phyloP scores from a whole-genome alignment of 345 rosid species.

The Brassica rapa region DNA sequence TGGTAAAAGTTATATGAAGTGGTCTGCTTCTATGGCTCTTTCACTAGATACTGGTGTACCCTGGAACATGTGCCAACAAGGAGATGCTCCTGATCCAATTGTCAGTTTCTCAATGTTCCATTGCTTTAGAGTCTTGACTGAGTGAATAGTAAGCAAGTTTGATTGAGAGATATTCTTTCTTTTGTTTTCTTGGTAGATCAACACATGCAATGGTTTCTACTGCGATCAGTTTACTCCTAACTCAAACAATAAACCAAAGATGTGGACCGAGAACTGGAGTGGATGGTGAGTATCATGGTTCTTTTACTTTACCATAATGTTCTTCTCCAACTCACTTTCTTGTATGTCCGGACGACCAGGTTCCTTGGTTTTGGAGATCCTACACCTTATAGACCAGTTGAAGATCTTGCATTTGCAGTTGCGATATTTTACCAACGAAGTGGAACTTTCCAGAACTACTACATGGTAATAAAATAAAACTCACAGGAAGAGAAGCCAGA shows the following conservation, averaged over 20 bases:
- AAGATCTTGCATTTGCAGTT: slow-evolving; percentile 91
- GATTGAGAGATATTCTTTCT: slow-evolving; percentile 1
- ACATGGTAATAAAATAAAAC: slow-evolving; percentile 63
- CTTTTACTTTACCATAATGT: neutral
- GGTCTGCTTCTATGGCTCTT: slow-evolving; percentile 94
- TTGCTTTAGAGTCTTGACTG: neutral
- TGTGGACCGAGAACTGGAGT: slow-evolving; percentile 99
- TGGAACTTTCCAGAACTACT: slow-evolving; percentile 95
- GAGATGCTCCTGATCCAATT: slow-evolving; percentile 90
- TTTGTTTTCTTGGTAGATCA: slow-evolving; percentile 56
- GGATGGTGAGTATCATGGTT: slow-evolving; percentile 66
- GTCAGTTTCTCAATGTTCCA: slow-evolving; percentile 47
- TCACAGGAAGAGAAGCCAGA: neutral
- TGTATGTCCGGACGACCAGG: slow-evolving; percentile 48
- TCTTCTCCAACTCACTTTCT: slow-evolving; percentile 4
- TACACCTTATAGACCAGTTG: slow-evolving; percentile 80
- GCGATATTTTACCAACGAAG: slow-evolving; percentile 90
- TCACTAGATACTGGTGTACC: slow-evolving; percentile 88
- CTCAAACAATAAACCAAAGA: slow-evolving; percentile 77
- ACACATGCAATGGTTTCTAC: slow-evolving; percentile 96
- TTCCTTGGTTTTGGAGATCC: slow-evolving; percentile 76
- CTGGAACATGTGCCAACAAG: slow-evolving; percentile 98
- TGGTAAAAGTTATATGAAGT: slow-evolving; percentile 73
- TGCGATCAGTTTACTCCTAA: slow-evolving; percentile 98
- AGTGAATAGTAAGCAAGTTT: neutral